Evolutionary conservation across 805 yeast species (phyloP).

Genomic region (Metschnikowia bowlesiae): DNA sequence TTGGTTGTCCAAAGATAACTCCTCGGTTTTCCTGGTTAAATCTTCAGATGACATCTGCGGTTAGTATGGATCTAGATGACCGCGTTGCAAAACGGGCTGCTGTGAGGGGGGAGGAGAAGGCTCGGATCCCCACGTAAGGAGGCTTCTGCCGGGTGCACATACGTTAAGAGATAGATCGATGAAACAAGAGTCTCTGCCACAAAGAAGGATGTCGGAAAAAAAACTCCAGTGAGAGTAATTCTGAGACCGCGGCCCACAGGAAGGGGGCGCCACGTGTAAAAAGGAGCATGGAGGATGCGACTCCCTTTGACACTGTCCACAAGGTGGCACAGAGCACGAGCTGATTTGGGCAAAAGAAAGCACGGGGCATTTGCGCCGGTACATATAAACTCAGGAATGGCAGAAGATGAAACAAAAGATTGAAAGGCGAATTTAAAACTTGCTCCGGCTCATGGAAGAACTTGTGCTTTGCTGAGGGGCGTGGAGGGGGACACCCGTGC

Average conservation of each 20-base stretch:
- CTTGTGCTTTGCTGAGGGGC: too few relatives aligned
- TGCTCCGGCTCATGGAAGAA: too few relatives aligned
- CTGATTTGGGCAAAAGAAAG: too few relatives aligned
- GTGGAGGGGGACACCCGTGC: too few relatives aligned
- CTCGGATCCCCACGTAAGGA: too few relatives aligned
- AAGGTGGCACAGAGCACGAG: too few relatives aligned
- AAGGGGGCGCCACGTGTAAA: constrained; percentile 11
- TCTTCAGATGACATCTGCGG: constrained; percentile 39
- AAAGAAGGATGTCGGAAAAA: constrained; percentile 20
- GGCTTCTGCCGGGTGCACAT: constrained; percentile 3
- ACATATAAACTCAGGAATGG: too few relatives aligned
- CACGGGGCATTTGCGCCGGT: too few relatives aligned
- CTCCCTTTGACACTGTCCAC: background rate
- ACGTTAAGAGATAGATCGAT: constrained; percentile 11
- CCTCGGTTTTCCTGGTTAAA: constrained; percentile 42
- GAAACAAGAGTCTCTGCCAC: constrained; percentile 7
- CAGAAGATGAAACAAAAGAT: too few relatives aligned
- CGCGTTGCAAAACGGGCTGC: too few relatives aligned
- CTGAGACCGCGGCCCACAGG: constrained; percentile 10
- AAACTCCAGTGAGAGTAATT: constrained; percentile 22
- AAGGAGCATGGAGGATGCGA: constrained; percentile 7
- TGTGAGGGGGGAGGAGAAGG: too few relatives aligned
- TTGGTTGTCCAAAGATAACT: constrained; percentile 35
- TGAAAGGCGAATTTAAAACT: too few relatives aligned
- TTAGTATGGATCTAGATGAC: constrained; percentile 8